Percentiles rank a stretch among this genome's conserved stretches.
These are phyloP conservation scores for Mycena vulgaris DNA, from an alignment of 768 basidiomycete species.

Conservation along the genomic window DNA sequence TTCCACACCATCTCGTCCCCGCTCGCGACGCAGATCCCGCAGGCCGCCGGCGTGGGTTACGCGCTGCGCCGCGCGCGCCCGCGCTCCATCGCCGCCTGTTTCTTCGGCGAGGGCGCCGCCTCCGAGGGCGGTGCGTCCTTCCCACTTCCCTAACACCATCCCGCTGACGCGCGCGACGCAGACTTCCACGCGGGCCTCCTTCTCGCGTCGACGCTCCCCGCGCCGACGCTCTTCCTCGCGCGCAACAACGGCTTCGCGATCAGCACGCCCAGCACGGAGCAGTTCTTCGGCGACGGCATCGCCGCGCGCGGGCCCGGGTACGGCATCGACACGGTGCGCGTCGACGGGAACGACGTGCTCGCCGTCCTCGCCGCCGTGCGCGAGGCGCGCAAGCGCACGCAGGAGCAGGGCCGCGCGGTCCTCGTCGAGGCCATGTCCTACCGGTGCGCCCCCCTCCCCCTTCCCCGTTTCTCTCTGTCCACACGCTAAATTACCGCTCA, in stretches of 20 bases:
- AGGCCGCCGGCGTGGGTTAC: conserved; percentile 94
- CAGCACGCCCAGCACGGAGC: conserved; percentile 91
- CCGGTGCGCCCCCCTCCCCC: no score
- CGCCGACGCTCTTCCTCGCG: conserved; percentile 81
- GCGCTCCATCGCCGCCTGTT: conserved; percentile 87
- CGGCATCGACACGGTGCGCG: conserved; percentile 91
- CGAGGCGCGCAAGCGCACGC: conserved; percentile 79
- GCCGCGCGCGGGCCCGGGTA: conserved; percentile 93
- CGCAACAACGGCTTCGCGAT: conserved; percentile 96
- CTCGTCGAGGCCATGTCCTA: conserved; percentile 94
- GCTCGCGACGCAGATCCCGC: conserved; percentile 94
- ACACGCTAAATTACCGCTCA: conserved; percentile 44
- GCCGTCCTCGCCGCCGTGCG: conserved; percentile 84
- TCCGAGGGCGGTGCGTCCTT: conserved; percentile 81
- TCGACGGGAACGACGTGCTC: conserved; percentile 94
- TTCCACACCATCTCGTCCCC: conserved; percentile 97
- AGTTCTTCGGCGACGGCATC: conserved; percentile 94
- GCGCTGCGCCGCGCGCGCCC: conserved; percentile 85
- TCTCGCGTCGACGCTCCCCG: conserved; percentile 82
- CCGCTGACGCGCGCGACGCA: conserved; percentile 39
- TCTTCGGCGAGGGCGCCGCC: conserved; percentile 95
- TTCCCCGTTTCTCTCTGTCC: background rate
- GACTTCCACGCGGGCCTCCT: conserved; percentile 96
- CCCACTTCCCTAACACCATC: background rate
- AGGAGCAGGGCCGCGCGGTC: conserved; percentile 86